Conservation (phyloP, 805 yeast genomes). For the Lachancea lanzarotensis region DNA sequence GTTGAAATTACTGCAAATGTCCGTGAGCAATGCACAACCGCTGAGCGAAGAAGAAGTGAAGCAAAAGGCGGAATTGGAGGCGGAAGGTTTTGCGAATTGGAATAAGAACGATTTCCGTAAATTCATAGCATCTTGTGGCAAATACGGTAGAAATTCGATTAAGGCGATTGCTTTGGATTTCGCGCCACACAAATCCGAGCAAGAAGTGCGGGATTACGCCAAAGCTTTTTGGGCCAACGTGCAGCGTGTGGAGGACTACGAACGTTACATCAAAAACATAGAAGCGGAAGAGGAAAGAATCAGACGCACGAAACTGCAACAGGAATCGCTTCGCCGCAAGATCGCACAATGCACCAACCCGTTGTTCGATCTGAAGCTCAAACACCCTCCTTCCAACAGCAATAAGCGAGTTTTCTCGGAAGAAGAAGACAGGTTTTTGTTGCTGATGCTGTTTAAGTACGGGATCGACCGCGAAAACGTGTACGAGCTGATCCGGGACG, state of each 20-base stretch:
- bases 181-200: slow-evolving; percentile 65
- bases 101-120: slow-evolving; percentile 80
- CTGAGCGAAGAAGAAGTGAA: slow-evolving; percentile 76
- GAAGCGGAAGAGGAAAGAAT: slow-evolving; percentile 87
- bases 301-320: slow-evolving; percentile 57
- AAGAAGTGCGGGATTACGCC: slow-evolving; percentile 74
- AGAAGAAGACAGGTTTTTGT: slow-evolving; percentile 83
- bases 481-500: slow-evolving; percentile 70
- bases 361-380: slow-evolving; percentile 65
- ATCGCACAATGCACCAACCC: slow-evolving; percentile 68
- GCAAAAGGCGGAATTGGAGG: slow-evolving; percentile 50
- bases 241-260: slow-evolving; percentile 81
- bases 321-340: slow-evolving; percentile 72
- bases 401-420: slow-evolving; percentile 67
- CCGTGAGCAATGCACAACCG: slow-evolving; percentile 70
- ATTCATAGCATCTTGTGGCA: slow-evolving; percentile 65
- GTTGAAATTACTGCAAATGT: slow-evolving; percentile 57
- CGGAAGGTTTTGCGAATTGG: slow-evolving; percentile 76
- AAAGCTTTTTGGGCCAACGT: slow-evolving; percentile 75
- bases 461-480: slow-evolving; percentile 78
- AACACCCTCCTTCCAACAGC: slow-evolving; percentile 65
- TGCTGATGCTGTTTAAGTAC: slow-evolving; percentile 69
- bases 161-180: slow-evolving; percentile 69
- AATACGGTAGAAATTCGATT: slow-evolving; percentile 74
- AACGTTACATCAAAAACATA: slow-evolving; percentile 70